Percentiles rank a stretch among this genome's conserved stretches.
Evolutionary conservation across 2,329 filamentous ascomycete genomes (phyloP).

Genomic region (Gnomoniopsis sp.): DNA sequence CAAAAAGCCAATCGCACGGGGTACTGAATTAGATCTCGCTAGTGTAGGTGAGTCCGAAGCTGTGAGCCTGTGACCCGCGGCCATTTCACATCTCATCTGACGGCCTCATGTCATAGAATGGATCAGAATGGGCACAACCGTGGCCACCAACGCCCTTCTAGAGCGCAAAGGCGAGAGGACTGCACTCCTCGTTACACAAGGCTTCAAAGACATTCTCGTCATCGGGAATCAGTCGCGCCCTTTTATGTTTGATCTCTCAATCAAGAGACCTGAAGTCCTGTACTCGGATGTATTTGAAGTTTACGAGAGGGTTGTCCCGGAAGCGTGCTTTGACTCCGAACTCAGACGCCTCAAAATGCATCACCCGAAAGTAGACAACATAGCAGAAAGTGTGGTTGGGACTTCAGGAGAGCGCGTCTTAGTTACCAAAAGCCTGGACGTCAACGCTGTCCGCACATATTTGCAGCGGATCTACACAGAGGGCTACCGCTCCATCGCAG

Average conservation of each 20-base stretch:
- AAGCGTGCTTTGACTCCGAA: constrained; percentile 2
- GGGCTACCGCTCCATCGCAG: constrained; percentile 33
- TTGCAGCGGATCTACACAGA: constrained; percentile 36
- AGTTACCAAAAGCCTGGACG: constrained; percentile 23
- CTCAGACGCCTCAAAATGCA: constrained; percentile 1
- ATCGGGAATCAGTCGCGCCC: constrained; percentile 66
- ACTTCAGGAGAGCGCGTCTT: constrained; percentile 27
- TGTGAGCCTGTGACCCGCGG: constrained; percentile 60
- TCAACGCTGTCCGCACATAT: constrained; percentile 9
- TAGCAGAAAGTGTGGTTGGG: constrained; percentile 10
- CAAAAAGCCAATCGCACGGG: constrained; percentile 71
- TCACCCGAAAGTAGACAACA: background rate
- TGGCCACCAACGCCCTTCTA: constrained; percentile 64
- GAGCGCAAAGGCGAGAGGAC: constrained; percentile 65
- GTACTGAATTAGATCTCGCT: constrained; percentile 81
- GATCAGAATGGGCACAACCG: constrained; percentile 63
- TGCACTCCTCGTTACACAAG: constrained; percentile 62
- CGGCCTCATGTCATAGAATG: background rate
- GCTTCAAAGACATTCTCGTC: constrained; percentile 63
- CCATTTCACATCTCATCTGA: background rate
- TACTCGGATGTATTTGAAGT: constrained; percentile 60
- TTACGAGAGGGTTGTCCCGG: constrained; percentile 1
- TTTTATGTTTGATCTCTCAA: constrained; percentile 64
- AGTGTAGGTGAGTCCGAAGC: constrained; percentile 97
- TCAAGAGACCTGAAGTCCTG: constrained; percentile 60